Evolutionary conservation across 2,329 filamentous ascomycete genomes (phyloP).

Genomic region (Fusarium hostae): DNA sequence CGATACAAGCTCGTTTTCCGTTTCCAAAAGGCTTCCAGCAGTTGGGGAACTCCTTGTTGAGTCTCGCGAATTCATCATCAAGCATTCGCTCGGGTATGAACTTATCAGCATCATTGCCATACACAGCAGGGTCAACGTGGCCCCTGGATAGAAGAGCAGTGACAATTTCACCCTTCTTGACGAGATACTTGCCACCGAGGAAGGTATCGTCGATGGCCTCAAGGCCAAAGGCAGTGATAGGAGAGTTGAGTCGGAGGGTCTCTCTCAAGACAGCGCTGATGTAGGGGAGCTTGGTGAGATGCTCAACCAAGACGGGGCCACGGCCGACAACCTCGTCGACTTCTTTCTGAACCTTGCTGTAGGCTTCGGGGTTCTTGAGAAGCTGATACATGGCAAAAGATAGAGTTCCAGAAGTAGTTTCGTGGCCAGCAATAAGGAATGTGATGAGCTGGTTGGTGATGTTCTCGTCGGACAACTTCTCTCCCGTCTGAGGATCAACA

Average conservation of each 20-base stretch:
- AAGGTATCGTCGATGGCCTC: slow-evolving; percentile 64
- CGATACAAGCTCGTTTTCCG: slow-evolving; percentile 76
- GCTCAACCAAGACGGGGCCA: slow-evolving; percentile 66
- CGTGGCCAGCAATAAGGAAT: slow-evolving; percentile 76
- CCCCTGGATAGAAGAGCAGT: slow-evolving; percentile 61
- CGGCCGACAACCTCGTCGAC: slow-evolving; percentile 73
- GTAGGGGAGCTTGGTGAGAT: slow-evolving; percentile 73
- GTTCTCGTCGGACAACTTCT: slow-evolving; percentile 69
- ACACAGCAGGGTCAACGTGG: slow-evolving; percentile 73
- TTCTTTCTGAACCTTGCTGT: slow-evolving; percentile 72
- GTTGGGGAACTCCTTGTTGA: slow-evolving; percentile 69
- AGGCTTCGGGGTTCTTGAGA: slow-evolving; percentile 69
- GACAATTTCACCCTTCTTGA: slow-evolving; percentile 64
- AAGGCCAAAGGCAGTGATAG: slow-evolving; percentile 68
- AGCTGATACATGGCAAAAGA: slow-evolving; percentile 74
- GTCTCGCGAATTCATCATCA: slow-evolving; percentile 71
- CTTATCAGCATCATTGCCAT: slow-evolving; percentile 70
- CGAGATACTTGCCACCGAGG: slow-evolving; percentile 69
- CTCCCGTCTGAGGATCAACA: slow-evolving; percentile 73
- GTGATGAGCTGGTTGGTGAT: slow-evolving; percentile 79
- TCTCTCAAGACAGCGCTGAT: slow-evolving; percentile 73
- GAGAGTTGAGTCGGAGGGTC: slow-evolving; percentile 70
- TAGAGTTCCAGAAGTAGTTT: slow-evolving; percentile 75
- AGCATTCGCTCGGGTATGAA: slow-evolving; percentile 80
- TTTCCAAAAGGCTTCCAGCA: slow-evolving; percentile 82